A percentile compares a stretch with the other conserved stretches of the same genome.
Evolutionary conservation across 495 filamentous ascomycete genomes (phyloP).

Genomic region (Sabuloglossum arenarium): DNA sequence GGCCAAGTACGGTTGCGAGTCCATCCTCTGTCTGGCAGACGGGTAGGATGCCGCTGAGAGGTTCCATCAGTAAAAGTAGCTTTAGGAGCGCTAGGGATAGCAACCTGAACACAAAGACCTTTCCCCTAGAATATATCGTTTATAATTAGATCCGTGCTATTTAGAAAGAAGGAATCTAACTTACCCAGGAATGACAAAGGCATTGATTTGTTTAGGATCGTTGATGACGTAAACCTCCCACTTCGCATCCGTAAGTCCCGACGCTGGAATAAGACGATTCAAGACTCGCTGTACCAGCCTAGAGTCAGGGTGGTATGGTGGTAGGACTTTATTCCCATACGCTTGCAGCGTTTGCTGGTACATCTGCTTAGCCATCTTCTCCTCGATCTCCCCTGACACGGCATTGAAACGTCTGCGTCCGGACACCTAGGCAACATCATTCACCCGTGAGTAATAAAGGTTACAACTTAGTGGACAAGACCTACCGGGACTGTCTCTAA

Average conservation of each 20-base stretch:
- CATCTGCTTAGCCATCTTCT: conserved; percentile 27
- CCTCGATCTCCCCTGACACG: conserved; percentile 33
- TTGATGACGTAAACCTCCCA: conserved; percentile 84
- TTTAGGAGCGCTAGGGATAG: background rate
- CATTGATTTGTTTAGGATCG: conserved; percentile 41
- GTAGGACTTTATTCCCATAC: conserved; percentile 26
- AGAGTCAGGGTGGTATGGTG: conserved; percentile 28
- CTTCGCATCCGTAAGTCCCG: conserved; percentile 34
- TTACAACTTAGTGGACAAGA: background rate
- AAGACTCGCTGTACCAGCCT: conserved; percentile 45
- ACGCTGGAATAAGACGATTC: conserved; percentile 45
- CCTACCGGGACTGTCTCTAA: conserved; percentile 54
- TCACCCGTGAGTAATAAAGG: background rate
- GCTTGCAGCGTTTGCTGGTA: conserved; percentile 30
- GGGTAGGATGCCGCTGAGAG: conserved; percentile 36
- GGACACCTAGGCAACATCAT: conserved; percentile 25
- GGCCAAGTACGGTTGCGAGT: conserved; percentile 66
- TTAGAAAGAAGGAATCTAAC: background rate
- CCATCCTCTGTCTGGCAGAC: conserved; percentile 52
- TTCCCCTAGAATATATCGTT: conserved; percentile 29
- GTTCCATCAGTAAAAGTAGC: background rate
- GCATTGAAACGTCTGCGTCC: conserved; percentile 70
- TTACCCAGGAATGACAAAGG: conserved; percentile 72
- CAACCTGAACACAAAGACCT: conserved; percentile 70
- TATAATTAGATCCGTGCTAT: background rate